Evolutionary conservation across 2,329 filamentous ascomycete species (phyloP).

Genomic region (Fusarium neocosmosporiellum): DNA sequence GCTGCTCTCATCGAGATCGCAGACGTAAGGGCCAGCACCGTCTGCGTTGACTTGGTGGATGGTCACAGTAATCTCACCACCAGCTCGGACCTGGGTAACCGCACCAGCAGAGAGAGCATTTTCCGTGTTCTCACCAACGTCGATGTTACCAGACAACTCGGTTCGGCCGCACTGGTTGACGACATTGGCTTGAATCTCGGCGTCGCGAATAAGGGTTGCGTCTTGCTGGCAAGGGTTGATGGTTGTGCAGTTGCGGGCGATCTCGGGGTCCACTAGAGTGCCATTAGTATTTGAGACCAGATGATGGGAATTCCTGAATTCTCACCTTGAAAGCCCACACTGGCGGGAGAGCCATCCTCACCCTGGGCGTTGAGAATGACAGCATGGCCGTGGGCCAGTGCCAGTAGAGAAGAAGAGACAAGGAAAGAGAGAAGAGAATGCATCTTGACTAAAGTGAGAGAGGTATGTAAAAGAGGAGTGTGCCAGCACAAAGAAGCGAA

Average conservation of each 20-base stretch:
- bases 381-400: conserved; percentile 50
- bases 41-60: conserved; percentile 76
- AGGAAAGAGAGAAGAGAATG: conserved; percentile 27
- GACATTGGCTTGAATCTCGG: conserved; percentile 62
- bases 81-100: conserved; percentile 62
- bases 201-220: conserved; percentile 70
- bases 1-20: conserved; percentile 63
- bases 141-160: conserved; percentile 69
- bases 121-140: conserved; percentile 67
- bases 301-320: rapidly evolving
- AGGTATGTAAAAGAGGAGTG: conserved; percentile 13
- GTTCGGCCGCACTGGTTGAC: conserved; percentile 73
- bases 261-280: conserved; percentile 58
- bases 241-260: conserved; percentile 71
- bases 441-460: conserved; percentile 30
- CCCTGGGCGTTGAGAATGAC: conserved; percentile 62
- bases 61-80: conserved; percentile 64
- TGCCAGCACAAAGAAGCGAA: conserved; percentile 35
- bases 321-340: conserved; percentile 62
- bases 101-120: conserved; percentile 57
- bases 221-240: conserved; percentile 76
- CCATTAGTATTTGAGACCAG: neutral
- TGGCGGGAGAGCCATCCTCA: conserved; percentile 56
- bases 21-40: conserved; percentile 69
- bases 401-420: conserved; percentile 26